Conservation (phyloP, 192 early-diverging fungal genomes). For the Umbelopsis sp. region DNA sequence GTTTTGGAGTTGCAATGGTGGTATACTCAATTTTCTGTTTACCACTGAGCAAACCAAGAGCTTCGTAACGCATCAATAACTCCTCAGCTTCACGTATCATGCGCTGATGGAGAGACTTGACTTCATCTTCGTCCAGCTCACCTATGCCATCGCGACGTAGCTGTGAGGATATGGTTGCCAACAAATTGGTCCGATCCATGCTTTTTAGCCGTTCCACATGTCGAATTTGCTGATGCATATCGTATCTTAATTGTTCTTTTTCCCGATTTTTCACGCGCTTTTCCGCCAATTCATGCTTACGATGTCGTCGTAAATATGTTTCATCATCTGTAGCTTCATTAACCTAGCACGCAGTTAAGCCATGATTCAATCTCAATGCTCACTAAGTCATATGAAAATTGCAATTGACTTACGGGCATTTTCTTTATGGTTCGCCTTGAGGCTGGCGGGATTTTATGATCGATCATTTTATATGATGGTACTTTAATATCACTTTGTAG, state of each 20-base stretch:
- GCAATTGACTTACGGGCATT: not conserved
- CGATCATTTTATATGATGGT: not conserved
- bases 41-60: not conserved
- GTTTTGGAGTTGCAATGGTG: not conserved
- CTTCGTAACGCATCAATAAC: constrained; percentile 14
- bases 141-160: constrained; percentile 25
- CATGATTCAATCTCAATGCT: too few relatives aligned
- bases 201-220: constrained; percentile 51
- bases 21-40: constrained; percentile 15
- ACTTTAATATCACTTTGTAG: constrained; percentile 15
- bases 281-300: constrained; percentile 57
- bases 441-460: constrained; percentile 4
- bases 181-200: constrained; percentile 45
- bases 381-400: too few relatives aligned
- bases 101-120: constrained; percentile 6
- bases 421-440: not conserved
- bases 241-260: constrained; percentile 54
- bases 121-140: constrained; percentile 3
- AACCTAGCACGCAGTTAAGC: not conserved
- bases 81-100: constrained; percentile 17
- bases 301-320: constrained; percentile 50
- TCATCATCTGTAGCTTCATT: constrained; percentile 9
- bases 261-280: constrained; percentile 62
- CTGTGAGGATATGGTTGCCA: constrained; percentile 27
- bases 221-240: constrained; percentile 57